Base-by-base conservation (phyloP, 768 basidiomycete genomes). In the Tylopilus balloui region DNA sequence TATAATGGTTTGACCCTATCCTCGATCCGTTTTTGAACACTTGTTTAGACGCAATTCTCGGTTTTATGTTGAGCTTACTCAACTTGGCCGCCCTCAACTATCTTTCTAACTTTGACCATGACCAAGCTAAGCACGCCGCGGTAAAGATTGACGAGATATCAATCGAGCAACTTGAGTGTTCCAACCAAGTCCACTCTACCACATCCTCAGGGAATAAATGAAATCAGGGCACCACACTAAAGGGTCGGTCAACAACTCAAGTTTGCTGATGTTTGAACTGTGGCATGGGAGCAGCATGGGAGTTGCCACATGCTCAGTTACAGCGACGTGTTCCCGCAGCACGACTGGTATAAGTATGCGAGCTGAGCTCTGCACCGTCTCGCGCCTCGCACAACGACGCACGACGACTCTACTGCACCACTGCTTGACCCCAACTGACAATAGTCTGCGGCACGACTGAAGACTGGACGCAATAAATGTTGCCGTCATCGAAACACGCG, bases 1-100 rank as follows among this genome's bases (percentile, higher is more conserved):
- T 63, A 62, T 90, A 84, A 63, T 98, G 94, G 60, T 98, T 95
- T 35, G 89, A 72, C 68, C 86, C 80, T 39, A 89, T 83, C 67
- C 80, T 80, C 2, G 77, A 73, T 0, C 86, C 89, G 51, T 90
- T 65, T 50, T 76, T 69, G 36, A 96, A 78, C 12, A 93, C 85
- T 0, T 74, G 74, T 54, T 78, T 69, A 61, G 91, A 84, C 6
- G 85, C 81, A 14, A 64, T 71, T n/a, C 54, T 72, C 69, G 0
- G 90, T 77, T 11, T 69, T 73, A 10, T 58, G 62, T 38, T 71
- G 79, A 0, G 86, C 83, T 25, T 82, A 81, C 5, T 70, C 73
- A 37, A 76, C 74, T n/a, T n/a, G n/a, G n/a, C n/a, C n/a, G n/a
- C n/a, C n/a, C n/a, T n/a, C n/a, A n/a, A n/a, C n/a, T n/a, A n/a